Percentiles rank a stretch among this genome's conserved stretches.
Evolutionary conservation across 1,284 basidiomycete genomes (phyloP).

Genomic region (Trichosporon faecale): DNA sequence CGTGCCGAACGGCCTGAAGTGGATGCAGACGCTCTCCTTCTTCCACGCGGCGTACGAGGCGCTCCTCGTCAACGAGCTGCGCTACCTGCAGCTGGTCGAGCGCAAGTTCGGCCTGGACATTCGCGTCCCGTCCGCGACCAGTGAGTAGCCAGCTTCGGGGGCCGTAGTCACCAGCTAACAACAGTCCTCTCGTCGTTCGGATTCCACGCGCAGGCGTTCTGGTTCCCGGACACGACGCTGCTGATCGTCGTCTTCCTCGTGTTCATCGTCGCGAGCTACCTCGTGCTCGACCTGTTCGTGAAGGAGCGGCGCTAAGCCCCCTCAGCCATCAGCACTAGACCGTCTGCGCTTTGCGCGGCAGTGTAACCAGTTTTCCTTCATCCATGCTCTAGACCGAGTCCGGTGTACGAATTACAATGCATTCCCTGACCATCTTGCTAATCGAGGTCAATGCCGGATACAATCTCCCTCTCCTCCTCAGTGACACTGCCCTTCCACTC

Average conservation of each 20-base stretch:
- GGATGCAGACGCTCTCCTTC: constrained; percentile 88
- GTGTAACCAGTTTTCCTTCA: background rate
- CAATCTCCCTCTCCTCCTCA: background rate
- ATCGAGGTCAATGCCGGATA: background rate
- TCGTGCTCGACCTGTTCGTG: constrained; percentile 80
- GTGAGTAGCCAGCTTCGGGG: constrained; percentile 29
- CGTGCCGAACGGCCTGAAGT: constrained; percentile 67
- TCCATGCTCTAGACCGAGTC: background rate
- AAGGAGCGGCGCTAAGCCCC: constrained; percentile 71
- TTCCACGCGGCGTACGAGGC: constrained; percentile 99
- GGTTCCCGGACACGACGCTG: constrained; percentile 87
- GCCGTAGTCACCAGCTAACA: background rate
- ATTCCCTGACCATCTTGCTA: background rate
- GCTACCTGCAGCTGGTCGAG: constrained; percentile 89
- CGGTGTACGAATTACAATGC: background rate
- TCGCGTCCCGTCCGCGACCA: constrained; percentile 89
- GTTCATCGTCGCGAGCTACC: constrained; percentile 71
- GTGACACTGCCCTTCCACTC: background rate
- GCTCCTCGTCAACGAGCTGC: constrained; percentile 88
- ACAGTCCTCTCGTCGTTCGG: constrained; percentile 77
- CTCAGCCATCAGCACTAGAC: too few species aligned
- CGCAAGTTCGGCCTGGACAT: constrained; percentile 89
- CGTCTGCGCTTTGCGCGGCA: background rate
- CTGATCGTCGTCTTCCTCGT: constrained; percentile 76
- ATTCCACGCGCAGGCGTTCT: constrained; percentile 83